phyloP scores from a whole-genome alignment of 2,329 filamentous ascomycete genomes.

The Mycocentrospora acerina region DNA sequence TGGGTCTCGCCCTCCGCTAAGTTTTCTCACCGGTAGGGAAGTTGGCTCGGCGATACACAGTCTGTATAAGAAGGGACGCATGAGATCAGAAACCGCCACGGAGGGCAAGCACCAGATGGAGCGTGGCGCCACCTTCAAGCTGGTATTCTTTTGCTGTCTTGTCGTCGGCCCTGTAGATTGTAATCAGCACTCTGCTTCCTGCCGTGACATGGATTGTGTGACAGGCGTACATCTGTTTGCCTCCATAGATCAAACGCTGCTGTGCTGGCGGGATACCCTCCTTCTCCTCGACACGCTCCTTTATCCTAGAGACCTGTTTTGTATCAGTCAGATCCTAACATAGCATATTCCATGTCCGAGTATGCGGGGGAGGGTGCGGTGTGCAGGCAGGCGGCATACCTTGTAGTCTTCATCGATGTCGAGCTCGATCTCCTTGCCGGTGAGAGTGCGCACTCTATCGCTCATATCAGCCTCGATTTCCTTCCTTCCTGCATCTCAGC shows the following conservation, averaged over 20 bases:
- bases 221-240: slow-evolving; percentile 84
- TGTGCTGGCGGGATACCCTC: slow-evolving; percentile 97
- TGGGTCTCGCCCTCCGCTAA: no score
- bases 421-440: slow-evolving; percentile 98
- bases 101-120: slow-evolving; percentile 93
- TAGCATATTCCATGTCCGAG: background rate
- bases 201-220: background rate
- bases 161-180: slow-evolving; percentile 76
- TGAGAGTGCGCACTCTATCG: slow-evolving; percentile 87
- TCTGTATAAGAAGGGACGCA: no score
- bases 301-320: slow-evolving; percentile 83
- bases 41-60: no score
- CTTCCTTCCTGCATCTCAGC: background rate
- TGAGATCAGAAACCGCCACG: slow-evolving; percentile 64
- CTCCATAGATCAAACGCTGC: slow-evolving; percentile 92
- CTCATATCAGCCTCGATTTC: slow-evolving; percentile 9
- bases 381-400: slow-evolving; percentile 53
- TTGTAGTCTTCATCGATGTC: slow-evolving; percentile 95
- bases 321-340: slow-evolving; percentile 9
- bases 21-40: no score
- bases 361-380: background rate
- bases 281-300: slow-evolving; percentile 99
- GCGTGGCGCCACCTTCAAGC: slow-evolving; percentile 86
- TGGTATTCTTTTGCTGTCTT: slow-evolving; percentile 89
- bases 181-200: slow-evolving; percentile 5